Base-by-base conservation (phyloP, 805 yeast genomes). In the Debaryomyces castellii region DNA sequence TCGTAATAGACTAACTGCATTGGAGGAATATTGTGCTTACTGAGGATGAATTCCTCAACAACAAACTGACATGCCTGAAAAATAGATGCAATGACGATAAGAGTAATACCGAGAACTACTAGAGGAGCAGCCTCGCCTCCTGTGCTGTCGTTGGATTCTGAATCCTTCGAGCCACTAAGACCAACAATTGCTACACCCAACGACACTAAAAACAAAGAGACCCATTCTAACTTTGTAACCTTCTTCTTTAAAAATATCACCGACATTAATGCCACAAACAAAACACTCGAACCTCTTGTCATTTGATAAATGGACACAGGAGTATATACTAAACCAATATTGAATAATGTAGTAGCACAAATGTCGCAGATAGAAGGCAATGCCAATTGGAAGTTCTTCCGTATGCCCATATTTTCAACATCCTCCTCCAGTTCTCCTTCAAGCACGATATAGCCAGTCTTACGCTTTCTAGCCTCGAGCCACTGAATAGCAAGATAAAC, bases 231-330 rank as follows among this genome's bases (percentile, higher is more conserved):
- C 48, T 77, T 73, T 8, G 82, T 69, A 40, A 87, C 80, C 16
- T 60, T 64, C 35, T 80, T 74, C 39, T 76, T 69, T 51, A 87
- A 73, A 56, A 86, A 85, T 1, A 83, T 22, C 32, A 83, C 83
- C 18, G 89, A 82, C 57, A 86, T 74, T 12, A 82, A 62, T 1
- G 91, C 95, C 20, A 87, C 95, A 65, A 85, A 86, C 35, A 87
- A 64, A 36, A 87, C 87, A 35, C 86, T 67, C 0, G 89, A 79
- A 2, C 95, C 94, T 51, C 95, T 71, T n/a, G 86, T 82, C 95
- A 87, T 87, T 61, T 87, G 95, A 62, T 86, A 87, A 41, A 87
- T 77, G 1, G 90, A 84, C 7, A 87, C 94, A 0, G 94, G 92
- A 1, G 83, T 82, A 62, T 81, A 82, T 20, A 85, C 61, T 49